Percentiles rank a stretch among this genome's conserved stretches.
Evolutionary conservation across 140 eudicot species (phyloP).

Genomic region (Cichorium intybus): DNA sequence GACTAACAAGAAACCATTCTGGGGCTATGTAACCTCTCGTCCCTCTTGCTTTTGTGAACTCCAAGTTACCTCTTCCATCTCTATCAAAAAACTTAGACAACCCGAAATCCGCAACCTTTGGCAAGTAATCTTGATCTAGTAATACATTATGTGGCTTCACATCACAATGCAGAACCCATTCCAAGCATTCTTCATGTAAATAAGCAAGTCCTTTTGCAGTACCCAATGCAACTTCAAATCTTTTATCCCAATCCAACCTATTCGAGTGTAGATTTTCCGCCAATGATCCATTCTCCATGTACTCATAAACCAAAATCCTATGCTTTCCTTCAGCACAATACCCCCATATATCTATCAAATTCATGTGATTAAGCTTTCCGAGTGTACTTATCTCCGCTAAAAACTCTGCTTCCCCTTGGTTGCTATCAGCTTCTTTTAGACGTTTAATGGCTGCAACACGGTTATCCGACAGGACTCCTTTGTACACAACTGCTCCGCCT

Average conservation of each 20-base stretch:
- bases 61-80: conserved; percentile 30
- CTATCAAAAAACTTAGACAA: conserved; percentile 35
- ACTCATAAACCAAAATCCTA: conserved; percentile 36
- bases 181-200: conserved; percentile 33
- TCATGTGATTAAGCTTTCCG: conserved; percentile 53
- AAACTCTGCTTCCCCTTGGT: conserved; percentile 53
- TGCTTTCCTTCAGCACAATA: conserved; percentile 42
- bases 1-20: conserved; percentile 24
- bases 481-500: conserved; percentile 52
- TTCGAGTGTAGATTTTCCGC: conserved; percentile 22
- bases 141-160: conserved; percentile 43
- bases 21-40: conserved; percentile 43
- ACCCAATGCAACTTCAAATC: conserved; percentile 33
- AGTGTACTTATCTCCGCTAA: conserved; percentile 49
- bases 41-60: conserved; percentile 31
- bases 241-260: conserved; percentile 36
- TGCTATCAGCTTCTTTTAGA: conserved; percentile 29
- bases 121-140: conserved; percentile 27
- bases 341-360: conserved; percentile 50
- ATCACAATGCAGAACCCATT: conserved; percentile 38
- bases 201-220: conserved; percentile 40
- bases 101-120: conserved; percentile 37
- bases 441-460: conserved; percentile 45
- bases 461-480: conserved; percentile 32
- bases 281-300: conserved; percentile 49